Base-by-base conservation (phyloP, 1,284 basidiomycete species). In the Leccinum angustisporum region DNA sequence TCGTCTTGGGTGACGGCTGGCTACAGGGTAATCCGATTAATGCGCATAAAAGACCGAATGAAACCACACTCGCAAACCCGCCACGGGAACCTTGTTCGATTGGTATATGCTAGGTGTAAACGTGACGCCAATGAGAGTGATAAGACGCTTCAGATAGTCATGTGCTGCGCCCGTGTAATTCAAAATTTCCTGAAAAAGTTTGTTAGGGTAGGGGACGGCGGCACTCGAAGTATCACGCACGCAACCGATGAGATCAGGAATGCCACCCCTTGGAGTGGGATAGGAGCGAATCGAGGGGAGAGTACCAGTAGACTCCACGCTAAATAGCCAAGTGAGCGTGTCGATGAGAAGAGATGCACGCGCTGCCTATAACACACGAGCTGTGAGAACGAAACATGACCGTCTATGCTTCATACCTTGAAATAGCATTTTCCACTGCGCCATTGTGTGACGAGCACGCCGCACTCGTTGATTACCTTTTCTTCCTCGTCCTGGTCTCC, bases 111-210 rank as follows among this genome's bases (percentile, higher is more conserved):
- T 90, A 0, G 92, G 85, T 0, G 92, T 93, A 68, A 94, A 96
- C 40, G 77, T 81, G 2, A 84, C 94, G 2, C 93, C 94, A 82
- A 94, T 86, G 7, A 85, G 77, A 6, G 77, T 78, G 61, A 97
- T 92, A 21, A 97, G 79, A 64, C 86, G 87, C 77, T 94, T 94
- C 58, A 97, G 80, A 71, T 96, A 95, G 58, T 38, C 36, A 16
- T 16, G 82, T 3, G 88, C 83, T 56, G 88, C 85, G 2, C 93
- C 94, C 0, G 91, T 91, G 72, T 95, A 96, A 73, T 95, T 95
- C 0, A 94, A 92, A 62, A 96, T 87, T 62, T 84, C 79, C 87
- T 93, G 63, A 43, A 14, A 21, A 11, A 0, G 4, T 36, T 4
- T 18, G 56, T 56, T 7, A 38, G 21, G 25, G 46, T 51, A n/a